phyloP scores from a whole-genome alignment of 108 stramenopile genomes.

The Nitzschia sp. region DNA sequence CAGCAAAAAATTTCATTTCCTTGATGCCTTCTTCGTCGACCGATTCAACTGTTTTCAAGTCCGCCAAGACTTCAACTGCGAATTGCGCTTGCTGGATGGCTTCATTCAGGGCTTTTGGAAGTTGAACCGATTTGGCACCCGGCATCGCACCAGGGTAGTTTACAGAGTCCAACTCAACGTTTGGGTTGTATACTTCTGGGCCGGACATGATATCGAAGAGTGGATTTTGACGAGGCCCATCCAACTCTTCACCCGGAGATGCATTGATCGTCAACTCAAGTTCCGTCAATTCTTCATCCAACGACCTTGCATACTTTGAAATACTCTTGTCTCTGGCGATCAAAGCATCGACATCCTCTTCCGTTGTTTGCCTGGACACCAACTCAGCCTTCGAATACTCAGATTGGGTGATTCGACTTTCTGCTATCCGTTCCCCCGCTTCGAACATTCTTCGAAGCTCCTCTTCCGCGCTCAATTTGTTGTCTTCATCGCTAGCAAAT shows the following conservation, averaged over 20 bases:
- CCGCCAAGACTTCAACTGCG: slow-evolving; percentile 66
- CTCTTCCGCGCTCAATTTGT: slow-evolving; percentile 55
- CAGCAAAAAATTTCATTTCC: slow-evolving; percentile 55
- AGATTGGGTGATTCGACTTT: slow-evolving; percentile 43
- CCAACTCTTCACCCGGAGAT: slow-evolving; percentile 61
- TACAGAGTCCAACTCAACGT: slow-evolving; percentile 80
- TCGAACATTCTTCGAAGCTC: slow-evolving; percentile 76
- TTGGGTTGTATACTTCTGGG: slow-evolving; percentile 81
- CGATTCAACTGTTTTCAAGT: slow-evolving; percentile 45
- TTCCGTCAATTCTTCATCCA: slow-evolving; percentile 84
- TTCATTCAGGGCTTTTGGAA: slow-evolving; percentile 67
- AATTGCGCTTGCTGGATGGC: slow-evolving; percentile 80
- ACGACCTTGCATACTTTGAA: slow-evolving; percentile 62
- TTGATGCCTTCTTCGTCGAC: slow-evolving; percentile 25
- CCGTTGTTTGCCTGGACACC: slow-evolving; percentile 19
- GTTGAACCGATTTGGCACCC: slow-evolving; percentile 61
- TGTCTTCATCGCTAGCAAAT: neutral
- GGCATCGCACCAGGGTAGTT: slow-evolving; percentile 84
- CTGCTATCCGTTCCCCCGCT: slow-evolving; percentile 66
- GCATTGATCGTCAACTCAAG: slow-evolving; percentile 69
- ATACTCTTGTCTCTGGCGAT: slow-evolving; percentile 72
- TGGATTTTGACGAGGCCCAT: slow-evolving; percentile 56
- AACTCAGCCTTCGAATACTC: slow-evolving; percentile 14
- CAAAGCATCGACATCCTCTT: slow-evolving; percentile 64
- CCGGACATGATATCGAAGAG: slow-evolving; percentile 85